These are phyloP conservation scores for Cordyceps fumosorosea DNA, from an alignment of 2,329 filamentous ascomycete species.

Conservation along the genomic window DNA sequence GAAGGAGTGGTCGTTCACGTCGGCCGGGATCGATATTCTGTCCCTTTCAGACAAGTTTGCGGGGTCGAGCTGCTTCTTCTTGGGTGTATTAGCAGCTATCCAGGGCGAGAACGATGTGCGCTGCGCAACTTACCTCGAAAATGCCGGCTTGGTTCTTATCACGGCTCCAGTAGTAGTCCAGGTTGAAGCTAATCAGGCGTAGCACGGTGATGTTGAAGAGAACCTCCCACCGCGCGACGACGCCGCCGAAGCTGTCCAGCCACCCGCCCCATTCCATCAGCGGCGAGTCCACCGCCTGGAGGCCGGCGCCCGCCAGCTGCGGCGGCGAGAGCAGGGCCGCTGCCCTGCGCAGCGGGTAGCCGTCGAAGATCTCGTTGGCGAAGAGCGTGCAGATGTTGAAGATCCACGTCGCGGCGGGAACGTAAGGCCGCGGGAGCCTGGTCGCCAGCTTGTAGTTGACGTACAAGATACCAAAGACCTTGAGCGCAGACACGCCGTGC, in stretches of 20 bases:
- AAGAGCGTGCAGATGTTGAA: constrained; percentile 87
- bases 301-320: constrained; percentile 29
- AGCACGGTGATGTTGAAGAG: constrained; percentile 94
- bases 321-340: constrained; percentile 43
- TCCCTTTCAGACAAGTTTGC: constrained; percentile 82
- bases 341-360: constrained; percentile 66
- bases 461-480: constrained; percentile 73
- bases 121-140: constrained; percentile 63
- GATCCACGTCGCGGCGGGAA: constrained; percentile 75
- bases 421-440: constrained; percentile 58
- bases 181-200: constrained; percentile 89
- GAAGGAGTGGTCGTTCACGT: constrained; percentile 64
- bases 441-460: constrained; percentile 78
- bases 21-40: constrained; percentile 70
- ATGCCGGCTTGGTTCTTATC: constrained; percentile 57
- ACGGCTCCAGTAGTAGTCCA: constrained; percentile 93
- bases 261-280: constrained; percentile 58
- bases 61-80: constrained; percentile 97
- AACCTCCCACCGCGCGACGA: constrained; percentile 93
- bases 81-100: constrained; percentile 55
- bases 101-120: background rate
- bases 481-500: constrained; percentile 79
- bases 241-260: constrained; percentile 72
- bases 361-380: constrained; percentile 75
- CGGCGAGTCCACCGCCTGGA: constrained; percentile 20